These are phyloP conservation scores for Ogataea nonfermentans DNA, from an alignment of 805 yeast genomes.

Conservation along the genomic window DNA sequence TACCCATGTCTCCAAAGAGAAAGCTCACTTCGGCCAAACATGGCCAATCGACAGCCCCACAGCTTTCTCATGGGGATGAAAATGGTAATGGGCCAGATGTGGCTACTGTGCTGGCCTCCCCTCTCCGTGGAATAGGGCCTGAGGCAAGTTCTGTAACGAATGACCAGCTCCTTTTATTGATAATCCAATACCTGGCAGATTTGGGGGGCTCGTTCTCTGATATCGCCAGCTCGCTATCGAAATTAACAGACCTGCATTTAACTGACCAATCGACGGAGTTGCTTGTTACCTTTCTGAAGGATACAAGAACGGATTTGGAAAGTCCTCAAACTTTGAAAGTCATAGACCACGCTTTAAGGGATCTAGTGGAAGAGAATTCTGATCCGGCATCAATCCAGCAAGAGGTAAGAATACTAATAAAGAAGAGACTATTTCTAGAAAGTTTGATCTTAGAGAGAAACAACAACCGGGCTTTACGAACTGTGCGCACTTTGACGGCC, in stretches of 20 bases:
- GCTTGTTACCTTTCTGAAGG: conserved; percentile 9
- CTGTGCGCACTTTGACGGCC: conserved; percentile 34
- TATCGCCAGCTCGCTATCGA: conserved; percentile 14
- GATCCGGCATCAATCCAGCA: neutral
- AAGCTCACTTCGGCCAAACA: neutral
- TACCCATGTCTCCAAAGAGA: conserved; percentile 7
- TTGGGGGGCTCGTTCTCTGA: conserved; percentile 17
- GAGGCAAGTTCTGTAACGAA: conserved; percentile 13
- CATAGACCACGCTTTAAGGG: conserved; percentile 6
- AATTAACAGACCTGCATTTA: conserved; percentile 19
- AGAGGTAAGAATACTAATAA: conserved; percentile 34
- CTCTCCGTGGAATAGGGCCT: conserved; percentile 3
- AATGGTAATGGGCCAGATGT: conserved; percentile 11
- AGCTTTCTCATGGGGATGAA: neutral
- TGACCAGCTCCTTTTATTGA: conserved; percentile 21
- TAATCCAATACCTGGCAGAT: conserved; percentile 22
- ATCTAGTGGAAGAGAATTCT: conserved; percentile 1
- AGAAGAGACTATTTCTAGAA: conserved; percentile 43
- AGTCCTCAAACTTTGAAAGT: conserved; percentile 1
- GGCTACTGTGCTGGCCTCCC: conserved; percentile 8
- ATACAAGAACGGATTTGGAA: conserved; percentile 7
- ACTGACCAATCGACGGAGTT: conserved; percentile 12
- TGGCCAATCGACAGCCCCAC: too few species aligned
- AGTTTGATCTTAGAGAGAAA: conserved; percentile 33
- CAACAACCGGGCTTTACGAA: conserved; percentile 35